phyloP scores from a whole-genome alignment of 129 eudicot genomes.

The Scalesia atractyloides region DNA sequence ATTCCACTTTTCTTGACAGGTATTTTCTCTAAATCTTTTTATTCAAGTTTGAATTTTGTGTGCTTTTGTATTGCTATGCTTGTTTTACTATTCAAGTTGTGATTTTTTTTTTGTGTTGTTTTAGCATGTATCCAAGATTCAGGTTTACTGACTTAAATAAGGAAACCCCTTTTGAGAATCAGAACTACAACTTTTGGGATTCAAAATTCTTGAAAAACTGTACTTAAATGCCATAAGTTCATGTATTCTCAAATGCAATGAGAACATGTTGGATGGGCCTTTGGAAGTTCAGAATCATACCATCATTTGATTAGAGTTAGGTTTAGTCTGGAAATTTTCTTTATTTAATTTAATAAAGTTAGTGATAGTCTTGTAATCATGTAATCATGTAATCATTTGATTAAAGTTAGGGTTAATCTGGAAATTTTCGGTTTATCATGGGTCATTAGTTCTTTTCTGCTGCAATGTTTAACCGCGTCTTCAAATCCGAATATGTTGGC shows the following conservation, averaged over 20 bases:
- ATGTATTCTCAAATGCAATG: background rate
- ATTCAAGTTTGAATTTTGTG: background rate
- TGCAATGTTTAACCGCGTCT: background rate
- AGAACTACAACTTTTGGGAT: background rate
- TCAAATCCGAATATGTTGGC: background rate
- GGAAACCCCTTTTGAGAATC: background rate
- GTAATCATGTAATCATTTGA: too few relatives aligned
- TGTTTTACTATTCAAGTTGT: background rate
- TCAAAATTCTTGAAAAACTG: background rate
- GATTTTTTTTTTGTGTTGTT: background rate
- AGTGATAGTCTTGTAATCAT: too few relatives aligned
- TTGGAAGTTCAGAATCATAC: background rate
- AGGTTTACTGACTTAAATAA: background rate
- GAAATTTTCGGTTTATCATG: background rate
- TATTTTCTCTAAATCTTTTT: conserved; percentile 10
- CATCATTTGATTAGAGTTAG: conserved; percentile 3
- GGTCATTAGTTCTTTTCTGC: background rate
- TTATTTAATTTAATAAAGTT: background rate
- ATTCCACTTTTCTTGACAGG: conserved; percentile 79
- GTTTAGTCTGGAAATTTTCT: background rate
- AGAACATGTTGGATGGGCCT: background rate
- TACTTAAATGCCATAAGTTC: background rate
- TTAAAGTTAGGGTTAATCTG: background rate
- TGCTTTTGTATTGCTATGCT: conserved; percentile 8
- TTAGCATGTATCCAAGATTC: background rate